A percentile compares a stretch with the other conserved stretches of the same genome.
Evolutionary conservation across 2,329 filamentous ascomycete species (phyloP).

Genomic region (Alternaria tenuissima): DNA sequence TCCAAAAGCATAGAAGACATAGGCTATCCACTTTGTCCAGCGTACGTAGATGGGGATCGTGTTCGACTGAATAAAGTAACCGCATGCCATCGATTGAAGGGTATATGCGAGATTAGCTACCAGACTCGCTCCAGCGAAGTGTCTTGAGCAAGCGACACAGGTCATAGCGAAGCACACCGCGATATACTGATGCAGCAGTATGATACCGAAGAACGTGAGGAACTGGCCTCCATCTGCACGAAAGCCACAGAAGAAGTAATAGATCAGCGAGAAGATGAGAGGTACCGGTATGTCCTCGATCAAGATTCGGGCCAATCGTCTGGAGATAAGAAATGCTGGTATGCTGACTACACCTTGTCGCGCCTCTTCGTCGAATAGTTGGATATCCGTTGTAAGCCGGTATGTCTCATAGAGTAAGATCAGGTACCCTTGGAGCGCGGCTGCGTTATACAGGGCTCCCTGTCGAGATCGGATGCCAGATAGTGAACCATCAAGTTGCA

Average conservation of each 20-base stretch:
- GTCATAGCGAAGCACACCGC: slow-evolving; percentile 75
- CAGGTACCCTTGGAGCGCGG: slow-evolving; percentile 77
- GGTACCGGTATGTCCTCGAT: slow-evolving; percentile 79
- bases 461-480: slow-evolving; percentile 77
- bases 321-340: slow-evolving; percentile 73
- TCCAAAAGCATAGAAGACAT: slow-evolving; percentile 74
- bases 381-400: slow-evolving; percentile 76
- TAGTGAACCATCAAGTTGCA: slow-evolving; percentile 69
- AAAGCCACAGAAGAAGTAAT: slow-evolving; percentile 82
- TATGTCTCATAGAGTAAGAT: slow-evolving; percentile 80
- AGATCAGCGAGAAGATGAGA: slow-evolving; percentile 73
- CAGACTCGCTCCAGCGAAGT: slow-evolving; percentile 75
- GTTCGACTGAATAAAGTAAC: slow-evolving; percentile 77
- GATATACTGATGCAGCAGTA: slow-evolving; percentile 75
- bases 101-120: slow-evolving; percentile 78
- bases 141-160: slow-evolving; percentile 70
- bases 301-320: slow-evolving; percentile 72
- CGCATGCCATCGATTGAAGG: slow-evolving; percentile 76
- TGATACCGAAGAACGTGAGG: slow-evolving; percentile 74
- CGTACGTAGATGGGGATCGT: slow-evolving; percentile 79
- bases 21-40: slow-evolving; percentile 76
- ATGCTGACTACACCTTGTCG: slow-evolving; percentile 76
- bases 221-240: slow-evolving; percentile 70
- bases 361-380: slow-evolving; percentile 77
- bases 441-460: slow-evolving; percentile 75